Conservation (phyloP, 2,329 filamentous ascomycete species). For the Scleromitrula shiraiana region DNA sequence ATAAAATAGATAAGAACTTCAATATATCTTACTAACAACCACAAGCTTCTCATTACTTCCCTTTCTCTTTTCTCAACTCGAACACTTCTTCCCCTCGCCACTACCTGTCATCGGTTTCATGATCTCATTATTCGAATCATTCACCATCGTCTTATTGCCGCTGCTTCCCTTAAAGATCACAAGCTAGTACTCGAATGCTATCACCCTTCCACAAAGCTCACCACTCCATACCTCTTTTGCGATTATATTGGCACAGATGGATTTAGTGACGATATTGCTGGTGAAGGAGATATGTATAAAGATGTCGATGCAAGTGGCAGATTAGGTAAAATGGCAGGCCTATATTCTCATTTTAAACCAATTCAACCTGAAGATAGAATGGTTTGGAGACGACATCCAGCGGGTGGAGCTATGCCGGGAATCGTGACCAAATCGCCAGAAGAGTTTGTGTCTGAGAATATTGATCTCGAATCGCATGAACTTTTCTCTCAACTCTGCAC, state of each 20-base stretch:
- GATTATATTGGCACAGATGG: conserved; percentile 54
- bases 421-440: conserved; percentile 25
- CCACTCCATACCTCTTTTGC: conserved; percentile 62
- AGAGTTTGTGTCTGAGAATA: conserved; percentile 46
- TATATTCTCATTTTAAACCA: conserved; percentile 68
- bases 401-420: conserved; percentile 31
- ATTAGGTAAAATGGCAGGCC: conserved; percentile 40
- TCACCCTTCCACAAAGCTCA: conserved; percentile 61
- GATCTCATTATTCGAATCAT: conserved; percentile 55
- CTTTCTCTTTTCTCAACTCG: conserved; percentile 41
- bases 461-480: conserved; percentile 62
- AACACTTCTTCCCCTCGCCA: conserved; percentile 47
- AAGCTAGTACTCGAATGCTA: conserved; percentile 72
- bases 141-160: conserved; percentile 53
- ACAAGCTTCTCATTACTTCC: conserved; percentile 45
- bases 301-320: conserved; percentile 23
- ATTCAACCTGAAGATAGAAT: conserved; percentile 45
- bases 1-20: too few species aligned
- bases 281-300: conserved; percentile 24
- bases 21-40: too few species aligned
- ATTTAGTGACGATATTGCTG: conserved; percentile 38
- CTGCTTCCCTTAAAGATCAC: conserved; percentile 48
- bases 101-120: conserved; percentile 56
- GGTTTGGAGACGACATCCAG: conserved; percentile 18
- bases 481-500: conserved; percentile 69